A percentile compares a stretch with the other conserved stretches of the same genome.
Evolutionary conservation across 228 moss, liverwort and hornwort genomes (phyloP).

Genomic region (Sphagnum fallax): DNA sequence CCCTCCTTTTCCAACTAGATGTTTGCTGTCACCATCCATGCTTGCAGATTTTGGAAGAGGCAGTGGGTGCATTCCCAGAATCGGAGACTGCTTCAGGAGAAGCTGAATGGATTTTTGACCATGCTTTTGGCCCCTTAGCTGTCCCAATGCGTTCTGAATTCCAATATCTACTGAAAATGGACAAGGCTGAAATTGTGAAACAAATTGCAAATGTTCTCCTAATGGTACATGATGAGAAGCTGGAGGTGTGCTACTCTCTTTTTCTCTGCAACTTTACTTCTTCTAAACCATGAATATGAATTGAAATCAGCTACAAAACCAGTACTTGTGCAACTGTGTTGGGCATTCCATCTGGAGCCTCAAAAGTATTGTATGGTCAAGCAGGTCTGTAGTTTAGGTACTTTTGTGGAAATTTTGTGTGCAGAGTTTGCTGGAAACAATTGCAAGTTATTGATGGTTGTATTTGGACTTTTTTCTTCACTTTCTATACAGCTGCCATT

Average conservation of each 20-base stretch:
- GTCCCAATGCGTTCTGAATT: slow-evolving; percentile 54
- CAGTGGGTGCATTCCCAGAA: slow-evolving; percentile 58
- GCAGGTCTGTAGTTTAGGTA: too few species aligned
- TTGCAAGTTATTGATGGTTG: too few species aligned
- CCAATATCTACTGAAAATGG: slow-evolving; percentile 35
- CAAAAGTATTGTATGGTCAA: too few species aligned
- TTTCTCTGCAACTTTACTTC: too few species aligned
- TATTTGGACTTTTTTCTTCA: too few species aligned
- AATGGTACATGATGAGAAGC: slow-evolving; percentile 71
- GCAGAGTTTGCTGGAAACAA: too few species aligned
- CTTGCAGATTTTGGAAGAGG: slow-evolving; percentile 75
- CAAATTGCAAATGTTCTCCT: slow-evolving; percentile 78
- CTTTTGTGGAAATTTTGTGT: too few species aligned
- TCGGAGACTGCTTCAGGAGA: slow-evolving; percentile 45
- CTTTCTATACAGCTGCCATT: slow-evolving; percentile 57
- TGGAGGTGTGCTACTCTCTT: slow-evolving; percentile 50
- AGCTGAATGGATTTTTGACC: slow-evolving; percentile 85
- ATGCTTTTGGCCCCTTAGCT: slow-evolving; percentile 61
- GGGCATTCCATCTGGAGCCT: too few species aligned
- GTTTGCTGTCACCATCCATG: background rate
- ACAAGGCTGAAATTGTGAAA: slow-evolving; percentile 57
- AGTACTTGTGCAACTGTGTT: too few species aligned
- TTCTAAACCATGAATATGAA: too few species aligned
- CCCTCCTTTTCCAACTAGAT: too few species aligned
- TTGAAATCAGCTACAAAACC: too few species aligned